Evolutionary conservation across 129 eudicot species (phyloP), one percentile per base, ranked within the genome.

Genomic region (Tagetes erecta): DNA sequence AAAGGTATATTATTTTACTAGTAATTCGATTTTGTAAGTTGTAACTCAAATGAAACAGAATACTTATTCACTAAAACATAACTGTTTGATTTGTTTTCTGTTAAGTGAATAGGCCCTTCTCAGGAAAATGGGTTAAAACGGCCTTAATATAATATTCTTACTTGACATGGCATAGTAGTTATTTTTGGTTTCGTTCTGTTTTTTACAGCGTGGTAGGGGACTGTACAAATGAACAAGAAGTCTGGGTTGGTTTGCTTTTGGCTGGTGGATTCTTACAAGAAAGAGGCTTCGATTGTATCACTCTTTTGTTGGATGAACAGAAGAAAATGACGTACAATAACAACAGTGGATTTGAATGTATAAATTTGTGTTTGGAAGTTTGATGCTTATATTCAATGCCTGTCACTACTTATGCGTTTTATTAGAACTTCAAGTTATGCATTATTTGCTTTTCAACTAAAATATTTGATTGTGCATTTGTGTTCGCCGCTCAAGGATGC

Each of bases 241-340:
- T 62, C 39, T 4, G n/a, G 75, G 69, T 55, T 38, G 44, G 68
- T 58, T 12, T 71, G 67, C 76, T 39, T 59, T 52, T 4, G 51
- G 80, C 67, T 56, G 74, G 57, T 64, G 42, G 73, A 3, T 63
- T 42, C 33, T 74, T 63, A 52, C 27, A 9, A 12, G n/a, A 40
- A 63, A 53, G 69, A 31, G 33, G 78, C 82, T 71, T 56, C 62
- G 12, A 41, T 64, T 35, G 47, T 57, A 14, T 77, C 62, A 46
- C 72, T 78, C 78, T 41, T 34, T 49, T 64, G 74, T 79, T 73
- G 68, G 78, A 69, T 46, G 41, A 69, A 68, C 3, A 20, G 63
- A 27, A 57, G 50, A 74, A 51, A 67, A 6, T 42, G 72, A 36
- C 65, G 6, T 46, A 41, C 47, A 38, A 46, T 69, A 47, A 41